Evolutionary conservation across 257 asterid species (phyloP).

Genomic region (Solanum ossicruentum): DNA sequence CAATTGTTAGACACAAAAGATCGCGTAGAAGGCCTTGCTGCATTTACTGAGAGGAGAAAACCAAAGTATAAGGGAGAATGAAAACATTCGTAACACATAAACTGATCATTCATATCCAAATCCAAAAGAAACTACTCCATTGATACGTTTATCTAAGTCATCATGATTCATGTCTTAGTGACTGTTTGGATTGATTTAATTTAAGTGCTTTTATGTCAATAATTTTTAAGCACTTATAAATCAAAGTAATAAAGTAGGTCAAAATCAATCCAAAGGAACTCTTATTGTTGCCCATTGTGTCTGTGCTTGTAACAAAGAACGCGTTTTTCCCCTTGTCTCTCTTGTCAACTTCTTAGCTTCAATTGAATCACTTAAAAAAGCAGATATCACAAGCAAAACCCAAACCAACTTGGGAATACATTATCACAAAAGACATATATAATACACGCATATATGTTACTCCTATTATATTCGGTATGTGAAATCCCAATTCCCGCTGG

Average conservation of each 20-base stretch:
- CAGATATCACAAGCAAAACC: neutral
- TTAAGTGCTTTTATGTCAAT: too few species aligned
- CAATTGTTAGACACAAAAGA: constrained; percentile 59
- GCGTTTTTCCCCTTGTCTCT: neutral
- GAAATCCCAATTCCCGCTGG: too few species aligned
- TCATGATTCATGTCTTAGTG: neutral
- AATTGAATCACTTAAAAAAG: neutral
- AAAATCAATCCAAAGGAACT: too few species aligned
- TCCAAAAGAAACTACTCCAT: neutral
- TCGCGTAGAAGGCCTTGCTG: constrained; percentile 86
- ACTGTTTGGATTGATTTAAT: too few species aligned
- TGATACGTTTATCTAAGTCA: neutral
- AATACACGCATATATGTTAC: neutral
- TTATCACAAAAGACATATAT: neutral
- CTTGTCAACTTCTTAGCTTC: neutral
- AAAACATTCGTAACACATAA: neutral
- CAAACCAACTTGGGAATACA: neutral
- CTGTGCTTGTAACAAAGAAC: neutral
- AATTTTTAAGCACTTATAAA: too few species aligned
- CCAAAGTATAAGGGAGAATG: constrained; percentile 68
- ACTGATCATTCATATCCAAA: neutral
- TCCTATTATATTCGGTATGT: too few species aligned
- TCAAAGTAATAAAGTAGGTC: too few species aligned
- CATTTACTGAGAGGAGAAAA: constrained; percentile 77
- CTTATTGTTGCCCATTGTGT: neutral